These are phyloP conservation scores for Filobasidium floriforme DNA, from an alignment of 768 basidiomycete genomes.

Conservation along the genomic window DNA sequence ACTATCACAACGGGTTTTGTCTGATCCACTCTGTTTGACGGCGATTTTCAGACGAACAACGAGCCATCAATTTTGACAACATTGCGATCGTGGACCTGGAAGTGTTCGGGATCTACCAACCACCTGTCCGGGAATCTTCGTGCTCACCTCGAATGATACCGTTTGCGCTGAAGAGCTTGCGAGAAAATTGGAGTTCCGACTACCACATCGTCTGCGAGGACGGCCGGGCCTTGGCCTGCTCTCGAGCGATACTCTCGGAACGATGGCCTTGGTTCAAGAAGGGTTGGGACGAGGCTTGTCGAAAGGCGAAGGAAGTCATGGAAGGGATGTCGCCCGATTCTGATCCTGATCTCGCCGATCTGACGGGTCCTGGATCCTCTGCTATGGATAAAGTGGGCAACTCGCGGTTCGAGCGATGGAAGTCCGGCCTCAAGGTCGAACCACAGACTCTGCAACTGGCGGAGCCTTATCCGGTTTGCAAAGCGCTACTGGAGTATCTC, in stretches of 20 bases:
- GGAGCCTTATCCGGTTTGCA: constrained; percentile 78
- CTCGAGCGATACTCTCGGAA: constrained; percentile 72
- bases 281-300: constrained; percentile 33
- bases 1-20: neutral
- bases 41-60: constrained; percentile 28
- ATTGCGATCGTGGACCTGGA: constrained; percentile 84
- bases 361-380: neutral
- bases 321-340: constrained; percentile 5
- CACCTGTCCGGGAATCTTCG: constrained; percentile 50
- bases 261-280: constrained; percentile 94
- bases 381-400: constrained; percentile 25
- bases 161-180: constrained; percentile 72
- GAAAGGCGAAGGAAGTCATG: constrained; percentile 22
- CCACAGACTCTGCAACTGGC: constrained; percentile 74
- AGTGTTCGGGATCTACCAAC: constrained; percentile 91
- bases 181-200: constrained; percentile 73
- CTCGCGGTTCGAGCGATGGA: constrained; percentile 24
- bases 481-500: constrained; percentile 88
- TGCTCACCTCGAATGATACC: constrained; percentile 49
- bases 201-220: constrained; percentile 92
- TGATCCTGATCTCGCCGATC: neutral
- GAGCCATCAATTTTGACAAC: constrained; percentile 54
- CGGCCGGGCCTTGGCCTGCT: constrained; percentile 71
- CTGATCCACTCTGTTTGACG: neutral
- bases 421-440: constrained; percentile 1